Base-by-base conservation (phyloP, 495 filamentous ascomycete species). In the Penicillium waksmanii region DNA sequence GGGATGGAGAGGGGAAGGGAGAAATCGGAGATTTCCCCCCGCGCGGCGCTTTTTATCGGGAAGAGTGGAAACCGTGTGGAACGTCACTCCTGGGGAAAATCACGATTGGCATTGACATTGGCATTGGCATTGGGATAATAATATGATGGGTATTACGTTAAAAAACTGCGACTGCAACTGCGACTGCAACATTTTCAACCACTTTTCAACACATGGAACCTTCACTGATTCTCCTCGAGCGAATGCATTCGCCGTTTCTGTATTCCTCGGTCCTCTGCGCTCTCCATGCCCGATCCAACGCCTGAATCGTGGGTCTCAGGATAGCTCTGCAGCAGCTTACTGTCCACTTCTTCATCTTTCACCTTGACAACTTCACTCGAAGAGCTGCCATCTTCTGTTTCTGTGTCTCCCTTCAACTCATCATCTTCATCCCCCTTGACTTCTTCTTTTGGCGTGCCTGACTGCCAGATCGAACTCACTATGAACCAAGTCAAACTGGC, bases 401-500 rank as follows among this genome's bases (percentile, higher is more conserved):
- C 63, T 3, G 58, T 23, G 46, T 78, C 76, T 12, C 69, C 50
- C 52, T 77, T 78, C 44, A 76, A 58, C 13, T 51, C 46, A 25
- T 61, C 61, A 17, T 64, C 63, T n/a, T 35, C 25, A 13, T 74
- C 65, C 12, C 65, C 66, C 65, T 74, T 77, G 55, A 73, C 61
- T 33, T 58, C 53, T 5, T 47, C 57, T 31, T 66, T 54, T n/a
- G 59, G 47, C 40, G 56, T 66, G 42, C 27, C 68, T 6, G 55
- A 53, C 36, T 56, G 55, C 77, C 72, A 38, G 76, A 66, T 4
- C 74, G 60, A 51, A 72, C 31, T 76, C 9, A 88, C 60, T 3
- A 80, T 36, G 2, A 82, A 55, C 88, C 88, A 95, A 0, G 76
- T 82, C 2, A 88, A 1, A 6, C 77, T 71, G 58, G 84, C 78